Evolutionary conservation across 441 rosid genomes (phyloP).

Genomic region (Arabidopsis lyrata): DNA sequence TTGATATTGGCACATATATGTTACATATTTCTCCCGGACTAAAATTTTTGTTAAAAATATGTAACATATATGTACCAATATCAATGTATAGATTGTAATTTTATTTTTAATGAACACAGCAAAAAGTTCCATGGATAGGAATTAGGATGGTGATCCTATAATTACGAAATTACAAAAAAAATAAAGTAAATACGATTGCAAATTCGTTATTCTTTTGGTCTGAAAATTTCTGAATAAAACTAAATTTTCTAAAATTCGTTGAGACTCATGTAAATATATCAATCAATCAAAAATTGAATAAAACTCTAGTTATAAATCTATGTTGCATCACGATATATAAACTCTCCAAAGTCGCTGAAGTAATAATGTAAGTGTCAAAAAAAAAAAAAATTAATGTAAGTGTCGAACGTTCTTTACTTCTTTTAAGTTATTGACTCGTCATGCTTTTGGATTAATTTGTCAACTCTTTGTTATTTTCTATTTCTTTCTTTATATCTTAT

Average conservation of each 20-base stretch:
- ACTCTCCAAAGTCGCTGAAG: neutral
- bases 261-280: neutral
- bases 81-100: neutral
- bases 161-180: no score
- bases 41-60: no score
- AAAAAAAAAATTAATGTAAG: no score
- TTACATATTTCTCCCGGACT: no score
- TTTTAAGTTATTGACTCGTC: slow-evolving; percentile 20
- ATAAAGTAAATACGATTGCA: neutral
- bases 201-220: no score
- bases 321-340: neutral
- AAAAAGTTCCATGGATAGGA: no score
- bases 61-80: neutral
- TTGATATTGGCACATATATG: no score
- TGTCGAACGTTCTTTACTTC: slow-evolving; percentile 5
- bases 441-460: slow-evolving; percentile 13
- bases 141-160: no score
- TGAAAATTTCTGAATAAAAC: neutral
- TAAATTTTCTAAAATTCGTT: neutral
- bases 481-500: neutral
- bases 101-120: no score
- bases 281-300: neutral
- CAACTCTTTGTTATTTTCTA: slow-evolving; percentile 17
- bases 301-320: neutral
- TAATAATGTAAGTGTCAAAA: neutral